A percentile compares a stretch with the other conserved stretches of the same genome.
Evolutionary conservation across 2,329 filamentous ascomycete genomes (phyloP).

Genomic region (Parascedosporium putredinis): DNA sequence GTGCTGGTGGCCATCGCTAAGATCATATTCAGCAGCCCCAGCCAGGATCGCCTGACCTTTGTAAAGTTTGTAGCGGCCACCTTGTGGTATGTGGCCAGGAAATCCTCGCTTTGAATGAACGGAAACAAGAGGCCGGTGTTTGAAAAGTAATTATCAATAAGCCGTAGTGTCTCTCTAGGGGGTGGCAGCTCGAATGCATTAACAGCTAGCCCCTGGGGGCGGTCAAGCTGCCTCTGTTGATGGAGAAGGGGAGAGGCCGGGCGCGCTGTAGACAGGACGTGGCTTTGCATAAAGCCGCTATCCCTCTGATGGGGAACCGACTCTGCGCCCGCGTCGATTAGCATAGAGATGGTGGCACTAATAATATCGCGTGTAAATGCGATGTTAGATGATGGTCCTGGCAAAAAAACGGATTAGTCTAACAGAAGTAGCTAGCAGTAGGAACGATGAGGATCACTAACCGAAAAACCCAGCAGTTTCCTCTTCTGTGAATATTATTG

Average conservation of each 20-base stretch:
- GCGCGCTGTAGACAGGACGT: slow-evolving; percentile 5
- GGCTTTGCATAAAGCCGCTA: slow-evolving; percentile 8
- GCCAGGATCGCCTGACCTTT: slow-evolving; percentile 30
- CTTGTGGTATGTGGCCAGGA: slow-evolving; percentile 15
- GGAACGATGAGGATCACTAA: slow-evolving; percentile 2
- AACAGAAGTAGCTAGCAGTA: neutral
- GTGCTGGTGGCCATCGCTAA: slow-evolving; percentile 31
- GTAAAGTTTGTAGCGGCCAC: slow-evolving; percentile 14
- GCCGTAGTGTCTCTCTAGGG: slow-evolving; percentile 11
- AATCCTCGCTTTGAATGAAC: slow-evolving; percentile 17
- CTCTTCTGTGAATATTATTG: slow-evolving; percentile 15
- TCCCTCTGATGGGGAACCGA: slow-evolving; percentile 2
- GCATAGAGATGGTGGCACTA: slow-evolving; percentile 1
- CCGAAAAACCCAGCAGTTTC: slow-evolving; percentile 14
- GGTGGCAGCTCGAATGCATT: slow-evolving; percentile 11
- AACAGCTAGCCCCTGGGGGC: neutral
- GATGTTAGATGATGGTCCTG: slow-evolving; percentile 16
- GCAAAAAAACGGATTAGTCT: neutral
- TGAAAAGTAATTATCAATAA: slow-evolving; percentile 17
- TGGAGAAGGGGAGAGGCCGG: slow-evolving; percentile 4
- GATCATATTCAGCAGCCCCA: slow-evolving; percentile 34
- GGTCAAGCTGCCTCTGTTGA: slow-evolving; percentile 5
- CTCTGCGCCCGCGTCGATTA: neutral
- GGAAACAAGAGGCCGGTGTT: slow-evolving; percentile 21
- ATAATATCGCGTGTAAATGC: slow-evolving; percentile 14